These are phyloP conservation scores for Nigrograna mackinnonii DNA, from an alignment of 2,329 filamentous ascomycete genomes.

Conservation along the genomic window DNA sequence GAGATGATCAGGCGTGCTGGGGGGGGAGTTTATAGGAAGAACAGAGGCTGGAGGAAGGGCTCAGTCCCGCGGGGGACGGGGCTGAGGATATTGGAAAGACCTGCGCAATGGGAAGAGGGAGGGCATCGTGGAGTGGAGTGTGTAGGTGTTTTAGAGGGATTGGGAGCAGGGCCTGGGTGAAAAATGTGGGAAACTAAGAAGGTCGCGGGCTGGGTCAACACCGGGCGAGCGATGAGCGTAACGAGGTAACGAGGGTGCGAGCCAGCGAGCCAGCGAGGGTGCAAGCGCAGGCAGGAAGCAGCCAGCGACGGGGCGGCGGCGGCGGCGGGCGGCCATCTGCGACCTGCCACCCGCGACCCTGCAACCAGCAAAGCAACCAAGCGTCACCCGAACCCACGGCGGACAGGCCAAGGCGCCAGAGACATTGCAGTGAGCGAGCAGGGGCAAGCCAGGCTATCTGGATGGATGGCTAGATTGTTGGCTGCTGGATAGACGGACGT, in stretches of 20 bases:
- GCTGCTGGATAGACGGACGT: too few species aligned
- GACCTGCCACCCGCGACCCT: too few species aligned
- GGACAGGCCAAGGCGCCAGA: too few species aligned
- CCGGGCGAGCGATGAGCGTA: too few species aligned
- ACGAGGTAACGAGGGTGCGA: too few species aligned
- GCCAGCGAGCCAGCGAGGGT: neutral
- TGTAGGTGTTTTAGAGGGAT: conserved; percentile 37
- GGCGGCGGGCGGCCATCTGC: too few species aligned
- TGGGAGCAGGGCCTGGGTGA: conserved; percentile 31
- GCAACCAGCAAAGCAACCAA: too few species aligned
- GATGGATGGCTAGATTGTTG: too few species aligned
- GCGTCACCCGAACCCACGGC: too few species aligned
- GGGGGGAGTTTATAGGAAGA: conserved; percentile 2
- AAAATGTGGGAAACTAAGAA: conserved; percentile 31
- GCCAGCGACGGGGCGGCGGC: neutral
- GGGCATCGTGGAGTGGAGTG: conserved; percentile 39
- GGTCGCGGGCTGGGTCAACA: conserved; percentile 15
- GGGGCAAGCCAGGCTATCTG: too few species aligned
- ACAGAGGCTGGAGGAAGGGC: conserved; percentile 20
- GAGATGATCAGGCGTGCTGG: conserved; percentile 3
- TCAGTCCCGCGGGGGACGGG: conserved; percentile 56
- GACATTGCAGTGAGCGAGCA: too few species aligned
- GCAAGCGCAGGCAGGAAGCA: neutral
- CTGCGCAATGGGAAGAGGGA: conserved; percentile 43
- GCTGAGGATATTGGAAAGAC: conserved; percentile 50